Base-by-base conservation (phyloP, 2,329 filamentous ascomycete species). In the Neopestalotiopsis sp. region DNA sequence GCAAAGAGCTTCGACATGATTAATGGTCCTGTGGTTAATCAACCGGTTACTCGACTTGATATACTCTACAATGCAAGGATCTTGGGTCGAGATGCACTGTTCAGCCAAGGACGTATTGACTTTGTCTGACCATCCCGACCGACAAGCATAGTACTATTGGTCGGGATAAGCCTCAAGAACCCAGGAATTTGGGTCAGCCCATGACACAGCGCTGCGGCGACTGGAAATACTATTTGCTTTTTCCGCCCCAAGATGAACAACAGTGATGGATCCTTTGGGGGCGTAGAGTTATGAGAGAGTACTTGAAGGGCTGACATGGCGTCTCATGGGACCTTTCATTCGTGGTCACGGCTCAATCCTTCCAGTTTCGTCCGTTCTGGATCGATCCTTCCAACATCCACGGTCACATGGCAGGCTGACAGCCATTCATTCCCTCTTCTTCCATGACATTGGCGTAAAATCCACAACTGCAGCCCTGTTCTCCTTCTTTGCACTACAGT, bases 171-270 rank as follows among this genome's bases (percentile, higher is more conserved):
- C 59, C 59, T 62, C 59, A 38, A 20, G 24, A 62, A 38, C 59
- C 59, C 59, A 62, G 59, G 32, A 62, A 24, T 12, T 34, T 24
- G 59, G 59, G 30, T 20, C 59, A 62, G 59, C 59, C n/a, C 34
- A 40, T 62, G 30, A 62, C 59, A 62, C n/a, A 40, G 45, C 59
- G 10, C 13, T 34, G 32, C 59, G 34, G 30, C 59, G 30, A 62
- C 59, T 40, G 59, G 59, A 34, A 13, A 30, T 4, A 40, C 30
- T 62, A 20, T 42, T 62, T 30, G 17, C 34, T 62, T 40, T 62
- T 40, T 20, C 45, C 17, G 9, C 17, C 45, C 20, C 17, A n/a
- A n/a, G 45, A 52, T n/a, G 45, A 52, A 20, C 45, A 52, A 20
- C 17, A 20, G 17, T 52, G 9, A 24, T 52, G 45, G 45, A 20